These are phyloP conservation scores for Kluyveromyces marxianus DNA, from an alignment of 1,139 yeast genomes.

Conservation along the genomic window DNA sequence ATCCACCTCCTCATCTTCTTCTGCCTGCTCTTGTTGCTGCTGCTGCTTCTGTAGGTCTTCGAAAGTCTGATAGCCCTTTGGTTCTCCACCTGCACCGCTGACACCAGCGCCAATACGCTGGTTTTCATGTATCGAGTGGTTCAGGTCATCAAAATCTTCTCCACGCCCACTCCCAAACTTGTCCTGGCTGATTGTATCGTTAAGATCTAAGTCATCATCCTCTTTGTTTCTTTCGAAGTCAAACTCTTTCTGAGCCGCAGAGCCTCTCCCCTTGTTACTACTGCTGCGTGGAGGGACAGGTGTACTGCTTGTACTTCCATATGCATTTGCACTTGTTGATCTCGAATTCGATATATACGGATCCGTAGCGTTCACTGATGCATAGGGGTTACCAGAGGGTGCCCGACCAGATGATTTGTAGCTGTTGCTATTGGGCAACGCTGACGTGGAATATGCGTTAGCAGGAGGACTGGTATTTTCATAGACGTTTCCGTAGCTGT, in stretches of 20 bases:
- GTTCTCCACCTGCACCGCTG: not conserved
- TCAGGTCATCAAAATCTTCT: slow-evolving; percentile 22
- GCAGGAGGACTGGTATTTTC: not conserved
- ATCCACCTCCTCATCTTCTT: slow-evolving; percentile 85
- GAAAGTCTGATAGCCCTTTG: slow-evolving; percentile 27
- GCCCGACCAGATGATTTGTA: too few relatives aligned
- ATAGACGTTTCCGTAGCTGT: not conserved
- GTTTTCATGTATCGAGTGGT: slow-evolving; percentile 17
- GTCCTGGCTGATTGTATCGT: slow-evolving; percentile 13
- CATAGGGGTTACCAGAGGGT: not conserved
- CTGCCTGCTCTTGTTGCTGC: slow-evolving; percentile 43
- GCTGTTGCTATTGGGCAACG: too few relatives aligned
- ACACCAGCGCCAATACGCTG: slow-evolving; percentile 8
- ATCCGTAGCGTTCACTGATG: slow-evolving; percentile 2
- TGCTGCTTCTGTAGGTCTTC: slow-evolving; percentile 34
- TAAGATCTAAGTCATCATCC: slow-evolving; percentile 21
- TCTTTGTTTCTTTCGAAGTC: slow-evolving; percentile 8
- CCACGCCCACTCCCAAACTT: not conserved
- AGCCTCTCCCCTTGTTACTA: not conserved
- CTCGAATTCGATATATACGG: slow-evolving; percentile 6
- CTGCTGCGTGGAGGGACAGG: not conserved
- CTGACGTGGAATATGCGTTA: too few relatives aligned
- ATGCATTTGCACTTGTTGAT: not conserved
- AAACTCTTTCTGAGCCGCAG: not conserved
- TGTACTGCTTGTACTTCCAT: not conserved